Evolutionary conservation across 257 asterid genomes (phyloP).

Genomic region (Ligustrum vulgare): DNA sequence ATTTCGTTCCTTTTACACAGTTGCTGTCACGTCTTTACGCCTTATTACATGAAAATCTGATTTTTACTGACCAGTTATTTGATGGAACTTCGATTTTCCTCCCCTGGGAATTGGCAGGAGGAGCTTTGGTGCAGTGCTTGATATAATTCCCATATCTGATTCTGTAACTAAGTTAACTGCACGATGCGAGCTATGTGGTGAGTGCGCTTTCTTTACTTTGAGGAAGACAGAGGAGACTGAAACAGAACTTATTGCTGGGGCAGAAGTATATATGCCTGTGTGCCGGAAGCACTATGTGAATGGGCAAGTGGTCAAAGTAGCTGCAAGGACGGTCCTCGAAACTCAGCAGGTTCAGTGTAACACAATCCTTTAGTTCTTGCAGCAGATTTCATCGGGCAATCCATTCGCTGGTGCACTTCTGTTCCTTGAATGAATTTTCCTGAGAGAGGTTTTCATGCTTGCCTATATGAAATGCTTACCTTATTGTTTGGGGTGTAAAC

Average conservation of each 20-base stretch:
- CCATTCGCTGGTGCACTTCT: neutral
- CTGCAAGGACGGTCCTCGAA: constrained; percentile 58
- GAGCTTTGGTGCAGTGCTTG: constrained; percentile 85
- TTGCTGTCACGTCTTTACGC: neutral
- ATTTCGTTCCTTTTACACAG: neutral
- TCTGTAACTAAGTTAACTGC: constrained; percentile 80
- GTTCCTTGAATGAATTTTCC: neutral
- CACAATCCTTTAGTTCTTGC: constrained; percentile 27
- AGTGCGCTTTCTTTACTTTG: constrained; percentile 69
- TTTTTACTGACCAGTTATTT: neutral
- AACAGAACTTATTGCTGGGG: constrained; percentile 81
- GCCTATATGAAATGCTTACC: neutral
- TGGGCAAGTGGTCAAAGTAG: constrained; percentile 82
- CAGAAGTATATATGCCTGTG: constrained; percentile 91
- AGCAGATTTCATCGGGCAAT: neutral
- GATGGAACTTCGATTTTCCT: neutral
- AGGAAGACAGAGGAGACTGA: constrained; percentile 81
- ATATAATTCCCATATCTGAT: constrained; percentile 82
- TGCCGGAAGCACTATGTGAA: constrained; percentile 88
- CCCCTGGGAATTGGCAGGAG: constrained; percentile 48
- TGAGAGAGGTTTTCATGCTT: neutral
- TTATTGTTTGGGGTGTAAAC: neutral
- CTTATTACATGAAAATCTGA: neutral
- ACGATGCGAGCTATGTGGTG: constrained; percentile 78
- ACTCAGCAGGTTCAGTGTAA: constrained; percentile 42